Evolutionary conservation across 768 basidiomycete species (phyloP).

Genomic region (Tylopilus vinaceipallidus): DNA sequence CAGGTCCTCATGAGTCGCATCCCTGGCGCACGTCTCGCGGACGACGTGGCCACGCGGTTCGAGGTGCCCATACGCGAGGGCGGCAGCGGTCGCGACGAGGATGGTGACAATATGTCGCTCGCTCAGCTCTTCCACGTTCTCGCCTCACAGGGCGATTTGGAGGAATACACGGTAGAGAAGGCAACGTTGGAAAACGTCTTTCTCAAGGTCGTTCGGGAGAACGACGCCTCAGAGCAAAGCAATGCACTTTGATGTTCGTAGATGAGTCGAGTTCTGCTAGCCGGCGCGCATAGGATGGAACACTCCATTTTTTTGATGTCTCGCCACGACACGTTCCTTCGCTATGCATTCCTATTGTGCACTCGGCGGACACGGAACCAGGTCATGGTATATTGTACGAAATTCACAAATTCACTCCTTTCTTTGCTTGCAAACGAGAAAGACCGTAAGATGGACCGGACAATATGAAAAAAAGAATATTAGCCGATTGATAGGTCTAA

Average conservation of each 20-base stretch:
- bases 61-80: slow-evolving; percentile 55
- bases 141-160: slow-evolving; percentile 49
- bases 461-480: background rate
- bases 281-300: no score
- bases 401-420: slow-evolving; percentile 5
- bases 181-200: slow-evolving; percentile 72
- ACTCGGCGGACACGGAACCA: background rate
- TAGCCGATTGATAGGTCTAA: background rate
- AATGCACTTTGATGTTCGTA: slow-evolving; percentile 4
- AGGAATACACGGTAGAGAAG: slow-evolving; percentile 70
- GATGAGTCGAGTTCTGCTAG: no score
- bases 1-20: slow-evolving; percentile 59
- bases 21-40: slow-evolving; percentile 62
- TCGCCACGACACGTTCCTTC: no score
- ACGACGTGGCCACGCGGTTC: slow-evolving; percentile 75
- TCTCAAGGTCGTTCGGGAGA: slow-evolving; percentile 64
- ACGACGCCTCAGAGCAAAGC: slow-evolving; percentile 54
- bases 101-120: slow-evolving; percentile 40
- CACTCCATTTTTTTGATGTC: no score
- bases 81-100: background rate
- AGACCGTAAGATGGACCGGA: slow-evolving; percentile 2
- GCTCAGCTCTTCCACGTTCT: slow-evolving; percentile 58
- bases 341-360: background rate
- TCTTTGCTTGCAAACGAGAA: slow-evolving; percentile 1
- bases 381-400: slow-evolving; percentile 2